A percentile compares a stretch with the other conserved stretches of the same genome.
Conservation (phyloP, 306 rosid species). For the Rosa multiflora region DNA sequence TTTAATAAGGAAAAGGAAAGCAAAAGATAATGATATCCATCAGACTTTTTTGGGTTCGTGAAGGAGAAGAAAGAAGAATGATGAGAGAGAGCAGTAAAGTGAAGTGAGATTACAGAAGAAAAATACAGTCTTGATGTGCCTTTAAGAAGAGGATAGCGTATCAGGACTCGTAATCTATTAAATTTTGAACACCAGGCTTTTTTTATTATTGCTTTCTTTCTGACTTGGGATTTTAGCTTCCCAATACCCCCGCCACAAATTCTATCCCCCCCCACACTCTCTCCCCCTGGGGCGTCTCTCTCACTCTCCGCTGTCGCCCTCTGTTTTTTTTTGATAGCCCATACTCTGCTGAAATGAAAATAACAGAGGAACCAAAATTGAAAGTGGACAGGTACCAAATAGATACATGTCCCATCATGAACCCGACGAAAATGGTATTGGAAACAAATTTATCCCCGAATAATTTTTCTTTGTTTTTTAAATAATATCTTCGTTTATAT, state of each 20-base stretch:
- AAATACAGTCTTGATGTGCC: slow-evolving; percentile 49
- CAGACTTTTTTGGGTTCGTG: not conserved
- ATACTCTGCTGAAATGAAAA: not conserved
- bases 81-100: not conserved
- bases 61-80: not conserved
- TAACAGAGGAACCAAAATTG: not conserved
- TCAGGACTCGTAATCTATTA: slow-evolving; percentile 36
- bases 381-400: not conserved
- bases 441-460: too few species aligned
- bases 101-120: slow-evolving; percentile 18
- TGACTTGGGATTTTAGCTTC: slow-evolving; percentile 82
- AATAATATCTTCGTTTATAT: too few species aligned
- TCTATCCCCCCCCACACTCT: slow-evolving; percentile 28
- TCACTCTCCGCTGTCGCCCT: not conserved
- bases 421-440: too few species aligned
- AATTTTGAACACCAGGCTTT: slow-evolving; percentile 22
- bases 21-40: slow-evolving; percentile 1
- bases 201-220: slow-evolving; percentile 62
- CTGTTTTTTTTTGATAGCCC: too few species aligned
- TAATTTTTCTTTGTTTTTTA: too few species aligned
- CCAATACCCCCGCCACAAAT: slow-evolving; percentile 51
- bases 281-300: slow-evolving; percentile 24
- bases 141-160: slow-evolving; percentile 56
- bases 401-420: too few species aligned
- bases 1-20: slow-evolving; percentile 3